A percentile compares a stretch with the other conserved stretches of the same genome.
Conservation (phyloP, 2,329 filamentous ascomycete genomes). For the Fonsecaea pugnacius region DNA sequence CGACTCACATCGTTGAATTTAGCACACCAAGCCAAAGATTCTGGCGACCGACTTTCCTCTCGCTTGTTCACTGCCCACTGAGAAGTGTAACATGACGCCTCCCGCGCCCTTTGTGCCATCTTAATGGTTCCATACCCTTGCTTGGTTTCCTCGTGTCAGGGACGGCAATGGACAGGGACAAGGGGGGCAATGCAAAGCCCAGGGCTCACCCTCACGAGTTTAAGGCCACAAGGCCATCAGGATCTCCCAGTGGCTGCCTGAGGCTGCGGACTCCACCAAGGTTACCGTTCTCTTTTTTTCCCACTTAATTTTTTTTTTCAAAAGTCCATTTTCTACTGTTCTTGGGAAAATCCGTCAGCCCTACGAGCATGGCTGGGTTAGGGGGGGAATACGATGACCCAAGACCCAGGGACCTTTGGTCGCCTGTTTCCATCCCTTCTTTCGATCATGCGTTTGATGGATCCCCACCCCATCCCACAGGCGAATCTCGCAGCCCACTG, state of each 20-base stretch:
- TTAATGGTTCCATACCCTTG: slow-evolving; percentile 10
- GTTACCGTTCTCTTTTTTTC: too few species aligned
- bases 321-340: slow-evolving; percentile 20
- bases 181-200: slow-evolving; percentile 19
- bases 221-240: slow-evolving; percentile 8
- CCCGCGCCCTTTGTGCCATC: background rate
- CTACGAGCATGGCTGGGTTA: slow-evolving; percentile 17
- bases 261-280: slow-evolving; percentile 2
- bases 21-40: slow-evolving; percentile 20
- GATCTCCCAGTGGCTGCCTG: slow-evolving; percentile 11
- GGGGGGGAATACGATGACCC: background rate
- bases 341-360: slow-evolving; percentile 26
- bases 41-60: slow-evolving; percentile 10
- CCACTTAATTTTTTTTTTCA: slow-evolving; percentile 3
- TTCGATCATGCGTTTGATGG: background rate
- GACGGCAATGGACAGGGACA: background rate
- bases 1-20: slow-evolving; percentile 26
- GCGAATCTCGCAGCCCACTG: slow-evolving; percentile 8
- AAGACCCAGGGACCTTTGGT: slow-evolving; percentile 13
- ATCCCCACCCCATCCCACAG: background rate
- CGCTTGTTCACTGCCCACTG: slow-evolving; percentile 28
- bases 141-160: slow-evolving; percentile 6
- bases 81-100: slow-evolving; percentile 26
- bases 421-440: background rate
- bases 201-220: slow-evolving; percentile 6